A percentile compares a stretch with the other conserved stretches of the same genome.
These are phyloP conservation scores for Sicyos baderoa DNA, from an alignment of 306 rosid genomes.

Conservation along the genomic window DNA sequence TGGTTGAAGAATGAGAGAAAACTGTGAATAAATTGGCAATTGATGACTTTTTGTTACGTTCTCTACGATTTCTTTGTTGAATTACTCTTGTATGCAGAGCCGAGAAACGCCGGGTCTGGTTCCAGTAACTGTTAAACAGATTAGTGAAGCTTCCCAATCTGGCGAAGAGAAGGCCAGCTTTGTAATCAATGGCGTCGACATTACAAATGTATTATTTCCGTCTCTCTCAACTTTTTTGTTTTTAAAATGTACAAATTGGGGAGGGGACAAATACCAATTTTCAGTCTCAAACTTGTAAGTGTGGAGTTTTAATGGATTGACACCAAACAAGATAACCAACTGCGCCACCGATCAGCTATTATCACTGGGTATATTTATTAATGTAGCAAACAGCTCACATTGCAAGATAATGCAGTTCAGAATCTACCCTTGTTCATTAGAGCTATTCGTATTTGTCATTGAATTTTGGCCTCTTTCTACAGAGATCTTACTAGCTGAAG, in stretches of 20 bases:
- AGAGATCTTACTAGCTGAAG: neutral
- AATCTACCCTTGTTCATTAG: neutral
- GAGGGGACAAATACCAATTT: no score
- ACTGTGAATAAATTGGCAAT: neutral
- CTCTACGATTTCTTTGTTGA: no score
- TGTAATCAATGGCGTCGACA: conserved; percentile 60
- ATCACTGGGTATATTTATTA: neutral
- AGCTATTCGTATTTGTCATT: neutral
- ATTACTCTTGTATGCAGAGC: conserved; percentile 28
- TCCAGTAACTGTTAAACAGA: conserved; percentile 88
- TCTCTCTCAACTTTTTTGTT: neutral
- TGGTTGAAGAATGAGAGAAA: neutral
- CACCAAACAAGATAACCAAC: no score
- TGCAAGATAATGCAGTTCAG: neutral
- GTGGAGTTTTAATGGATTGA: no score
- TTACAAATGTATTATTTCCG: conserved; percentile 50
- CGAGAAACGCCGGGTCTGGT: conserved; percentile 65
- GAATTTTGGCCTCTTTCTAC: neutral
- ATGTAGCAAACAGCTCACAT: neutral
- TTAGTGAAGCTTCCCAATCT: conserved; percentile 66
- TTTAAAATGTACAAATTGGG: no score
- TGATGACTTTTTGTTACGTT: neutral
- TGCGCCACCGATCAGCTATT: no score
- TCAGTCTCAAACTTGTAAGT: no score
- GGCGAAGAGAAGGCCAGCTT: conserved; percentile 83